These are phyloP conservation scores for Trametes sp. DNA, from an alignment of 1,284 basidiomycete species.

Conservation along the genomic window DNA sequence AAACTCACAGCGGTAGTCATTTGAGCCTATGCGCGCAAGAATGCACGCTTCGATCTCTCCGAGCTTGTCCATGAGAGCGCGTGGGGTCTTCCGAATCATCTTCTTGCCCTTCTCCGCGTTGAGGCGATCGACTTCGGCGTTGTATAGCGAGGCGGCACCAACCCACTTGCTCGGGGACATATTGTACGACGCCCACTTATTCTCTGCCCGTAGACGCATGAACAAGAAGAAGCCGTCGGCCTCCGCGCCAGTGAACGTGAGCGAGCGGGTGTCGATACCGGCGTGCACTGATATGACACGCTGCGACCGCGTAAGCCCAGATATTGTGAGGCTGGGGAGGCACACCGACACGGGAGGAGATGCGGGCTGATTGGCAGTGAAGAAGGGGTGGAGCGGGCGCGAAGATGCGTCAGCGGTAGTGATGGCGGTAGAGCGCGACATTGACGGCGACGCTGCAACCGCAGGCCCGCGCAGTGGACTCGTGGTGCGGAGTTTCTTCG, in stretches of 20 bases:
- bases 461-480: too few species aligned
- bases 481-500: too few species aligned
- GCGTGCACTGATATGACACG: neutral
- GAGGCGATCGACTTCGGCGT: constrained; percentile 3
- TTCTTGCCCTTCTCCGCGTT: neutral
- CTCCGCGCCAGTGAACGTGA: neutral
- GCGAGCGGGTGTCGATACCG: neutral
- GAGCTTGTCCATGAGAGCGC: constrained; percentile 14
- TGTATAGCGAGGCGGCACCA: constrained; percentile 12
- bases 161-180: constrained; percentile 28
- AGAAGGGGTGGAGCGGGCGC: neutral
- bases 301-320: neutral
- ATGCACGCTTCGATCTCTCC: constrained; percentile 3
- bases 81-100: neutral
- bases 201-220: constrained; percentile 18
- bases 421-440: too few species aligned
- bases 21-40: neutral
- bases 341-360: neutral
- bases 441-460: too few species aligned
- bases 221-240: constrained; percentile 25
- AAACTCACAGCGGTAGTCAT: neutral
- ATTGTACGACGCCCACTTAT: constrained; percentile 22
- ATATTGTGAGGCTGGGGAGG: neutral
- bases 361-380: neutral
- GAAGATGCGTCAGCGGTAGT: too few species aligned